Conservation (phyloP, 306 rosid genomes). For the Adenanthera pavonina region DNA sequence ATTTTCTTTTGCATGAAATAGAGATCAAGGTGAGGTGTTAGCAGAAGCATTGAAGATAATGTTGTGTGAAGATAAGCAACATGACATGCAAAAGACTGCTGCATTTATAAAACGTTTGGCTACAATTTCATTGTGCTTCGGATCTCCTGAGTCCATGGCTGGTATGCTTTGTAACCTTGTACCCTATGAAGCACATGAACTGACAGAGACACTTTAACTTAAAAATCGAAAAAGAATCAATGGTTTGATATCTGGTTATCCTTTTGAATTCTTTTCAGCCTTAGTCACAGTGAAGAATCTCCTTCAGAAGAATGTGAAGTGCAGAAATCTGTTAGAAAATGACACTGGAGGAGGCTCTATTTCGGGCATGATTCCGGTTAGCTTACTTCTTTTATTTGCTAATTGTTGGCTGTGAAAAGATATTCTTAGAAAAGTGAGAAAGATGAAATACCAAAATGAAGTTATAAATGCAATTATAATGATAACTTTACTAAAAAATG, state of each 20-base stretch:
- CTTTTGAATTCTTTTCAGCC: constrained; percentile 62
- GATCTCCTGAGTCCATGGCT: constrained; percentile 91
- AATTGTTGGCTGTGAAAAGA: not conserved
- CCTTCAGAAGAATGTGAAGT: constrained; percentile 86
- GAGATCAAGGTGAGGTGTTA: constrained; percentile 87
- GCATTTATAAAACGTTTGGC: constrained; percentile 94
- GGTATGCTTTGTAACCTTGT: constrained; percentile 53
- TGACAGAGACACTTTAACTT: not conserved
- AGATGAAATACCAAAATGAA: not conserved
- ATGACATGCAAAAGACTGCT: constrained; percentile 98
- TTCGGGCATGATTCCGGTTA: constrained; percentile 77
- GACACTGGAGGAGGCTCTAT: constrained; percentile 96
- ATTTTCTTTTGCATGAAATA: constrained; percentile 44
- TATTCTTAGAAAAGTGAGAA: not conserved
- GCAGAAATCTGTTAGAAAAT: constrained; percentile 95
- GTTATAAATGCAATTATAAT: not conserved
- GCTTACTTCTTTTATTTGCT: constrained; percentile 39
- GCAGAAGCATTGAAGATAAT: constrained; percentile 94
- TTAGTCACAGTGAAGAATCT: constrained; percentile 89
- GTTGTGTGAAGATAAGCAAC: constrained; percentile 96
- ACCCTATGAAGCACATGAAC: not conserved
- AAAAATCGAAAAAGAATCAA: not conserved
- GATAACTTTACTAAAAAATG: not conserved
- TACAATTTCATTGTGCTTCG: constrained; percentile 70
- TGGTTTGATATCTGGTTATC: constrained; percentile 28